Evolutionary conservation across 2,329 filamentous ascomycete genomes (phyloP).

Genomic region (Cladosporium colombiae): DNA sequence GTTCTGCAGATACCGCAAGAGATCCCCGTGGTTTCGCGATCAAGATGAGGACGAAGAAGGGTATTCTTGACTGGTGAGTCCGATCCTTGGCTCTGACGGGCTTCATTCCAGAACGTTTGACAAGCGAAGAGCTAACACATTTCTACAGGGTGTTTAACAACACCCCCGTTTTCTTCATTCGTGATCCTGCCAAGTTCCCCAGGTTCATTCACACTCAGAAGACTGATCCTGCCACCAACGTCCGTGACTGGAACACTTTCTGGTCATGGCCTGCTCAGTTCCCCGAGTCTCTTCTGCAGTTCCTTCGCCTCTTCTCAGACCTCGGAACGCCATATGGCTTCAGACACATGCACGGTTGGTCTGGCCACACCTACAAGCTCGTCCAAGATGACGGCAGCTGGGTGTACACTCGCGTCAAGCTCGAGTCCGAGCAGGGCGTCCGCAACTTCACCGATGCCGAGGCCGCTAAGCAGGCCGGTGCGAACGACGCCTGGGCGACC

Average conservation of each 20-base stretch:
- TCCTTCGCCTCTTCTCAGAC: constrained; percentile 55
- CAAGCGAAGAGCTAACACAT: neutral
- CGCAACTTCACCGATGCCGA: constrained; percentile 48
- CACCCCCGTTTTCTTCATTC: constrained; percentile 42
- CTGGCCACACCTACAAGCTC: constrained; percentile 45
- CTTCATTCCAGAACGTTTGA: neutral
- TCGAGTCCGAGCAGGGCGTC: constrained; percentile 20
- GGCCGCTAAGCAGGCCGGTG: constrained; percentile 17
- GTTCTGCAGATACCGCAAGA: constrained; percentile 59
- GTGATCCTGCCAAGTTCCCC: constrained; percentile 48
- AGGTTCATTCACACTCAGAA: constrained; percentile 44
- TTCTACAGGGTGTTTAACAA: constrained; percentile 18
- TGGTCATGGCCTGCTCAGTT: constrained; percentile 48
- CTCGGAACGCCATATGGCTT: constrained; percentile 49
- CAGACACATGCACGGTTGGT: constrained; percentile 35
- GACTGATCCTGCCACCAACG: constrained; percentile 39
- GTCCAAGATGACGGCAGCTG: constrained; percentile 22
- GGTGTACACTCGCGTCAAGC: constrained; percentile 19
- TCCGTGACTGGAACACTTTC: constrained; percentile 41
- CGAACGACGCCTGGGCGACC: constrained; percentile 16
- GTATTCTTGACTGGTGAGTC: constrained; percentile 21
- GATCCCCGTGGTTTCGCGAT: constrained; percentile 36
- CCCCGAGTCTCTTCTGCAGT: constrained; percentile 51
- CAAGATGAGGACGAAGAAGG: constrained; percentile 52
- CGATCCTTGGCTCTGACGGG: neutral